Base-by-base conservation (phyloP, 2,329 filamentous ascomycete genomes). In the Aspergillus piperis region DNA sequence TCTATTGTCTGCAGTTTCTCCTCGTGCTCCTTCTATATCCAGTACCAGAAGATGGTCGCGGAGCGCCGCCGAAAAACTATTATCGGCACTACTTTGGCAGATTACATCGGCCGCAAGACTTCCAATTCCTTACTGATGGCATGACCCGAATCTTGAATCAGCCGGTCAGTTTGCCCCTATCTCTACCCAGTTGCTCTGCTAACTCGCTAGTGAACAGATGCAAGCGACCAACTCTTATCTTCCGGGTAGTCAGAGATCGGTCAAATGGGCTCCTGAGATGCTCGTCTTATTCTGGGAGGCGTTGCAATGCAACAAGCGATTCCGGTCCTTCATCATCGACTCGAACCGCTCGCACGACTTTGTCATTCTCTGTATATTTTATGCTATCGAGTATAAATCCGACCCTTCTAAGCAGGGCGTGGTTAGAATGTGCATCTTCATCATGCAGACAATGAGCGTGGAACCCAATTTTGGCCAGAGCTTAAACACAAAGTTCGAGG, bases 221-320 rank as follows among this genome's bases (percentile, higher is more conserved):
- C 92, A 96, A 77, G 89, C 92, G 47, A 96, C 92, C 60, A 86
- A 86, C 10, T 94, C 93, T 1, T 97, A 96, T 74, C 86, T 97
- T 2, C 92, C 94, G 0, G 91, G 92, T 4, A 89, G 89, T 41
- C 91, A 96, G 69, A 86, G 89, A 51, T 86, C 90, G 0, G 82
- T 91, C 55, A 91, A 91, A 71, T 96, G 94, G 83, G 92, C 93
- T 0, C 93, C 95, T 1, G 95, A 99, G 77, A 96, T 96, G 80
- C 88, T 98, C 58, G 95, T 97, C 85, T 83, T 99, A 2, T 97
- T 98, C 73, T 99, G 95, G 95, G 95, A 99, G 79, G 87, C 92
- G 39, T 87, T 95, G 4, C 95, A 99, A 76, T 97, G 94, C 83
- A 99, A 99, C 78, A 98, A 96, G 78, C 86, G 94, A 61, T 99